Percentiles rank a stretch among this genome's conserved stretches.
These are phyloP conservation scores for Botryosphaeria dothidea DNA, from an alignment of 2,329 filamentous ascomycete genomes.

Conservation along the genomic window DNA sequence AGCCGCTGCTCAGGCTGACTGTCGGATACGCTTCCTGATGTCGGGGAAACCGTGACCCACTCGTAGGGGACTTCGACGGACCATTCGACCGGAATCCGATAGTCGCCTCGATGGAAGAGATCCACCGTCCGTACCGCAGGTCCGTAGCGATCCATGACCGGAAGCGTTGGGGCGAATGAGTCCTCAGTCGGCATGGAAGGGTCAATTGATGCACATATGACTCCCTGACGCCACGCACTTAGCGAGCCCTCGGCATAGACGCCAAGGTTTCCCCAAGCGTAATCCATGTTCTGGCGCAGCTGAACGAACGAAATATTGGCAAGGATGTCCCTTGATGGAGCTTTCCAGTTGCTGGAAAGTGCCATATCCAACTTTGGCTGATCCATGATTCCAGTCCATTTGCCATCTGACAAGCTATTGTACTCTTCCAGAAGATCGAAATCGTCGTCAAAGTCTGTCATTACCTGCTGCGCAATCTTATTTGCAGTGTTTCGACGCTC, in stretches of 20 bases:
- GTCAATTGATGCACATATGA: conserved; percentile 6
- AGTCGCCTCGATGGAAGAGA: background rate
- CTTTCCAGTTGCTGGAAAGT: conserved; percentile 67
- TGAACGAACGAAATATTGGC: conserved; percentile 61
- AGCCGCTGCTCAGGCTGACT: conserved; percentile 24
- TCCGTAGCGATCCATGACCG: background rate
- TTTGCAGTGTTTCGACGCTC: conserved; percentile 26
- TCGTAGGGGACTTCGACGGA: background rate
- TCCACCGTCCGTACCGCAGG: background rate
- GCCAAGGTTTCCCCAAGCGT: conserved; percentile 56
- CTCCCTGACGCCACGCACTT: conserved; percentile 23
- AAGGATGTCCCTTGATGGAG: conserved; percentile 66
- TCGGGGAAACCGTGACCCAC: background rate
- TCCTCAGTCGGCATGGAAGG: background rate
- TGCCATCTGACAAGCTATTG: conserved; percentile 31
- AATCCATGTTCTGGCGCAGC: conserved; percentile 52
- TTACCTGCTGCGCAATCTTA: conserved; percentile 19
- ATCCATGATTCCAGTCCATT: background rate
- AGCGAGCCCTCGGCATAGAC: conserved; percentile 58
- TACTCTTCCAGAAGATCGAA: conserved; percentile 24
- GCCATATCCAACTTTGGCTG: conserved; percentile 53
- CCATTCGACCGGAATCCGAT: background rate
- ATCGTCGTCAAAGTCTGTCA: conserved; percentile 23
- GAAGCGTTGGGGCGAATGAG: background rate
- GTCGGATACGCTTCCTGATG: background rate